Percentiles rank a stretch among this genome's conserved stretches.
Evolutionary conservation across 2,329 filamentous ascomycete genomes (phyloP).

Genomic region (Capronia coronata): DNA sequence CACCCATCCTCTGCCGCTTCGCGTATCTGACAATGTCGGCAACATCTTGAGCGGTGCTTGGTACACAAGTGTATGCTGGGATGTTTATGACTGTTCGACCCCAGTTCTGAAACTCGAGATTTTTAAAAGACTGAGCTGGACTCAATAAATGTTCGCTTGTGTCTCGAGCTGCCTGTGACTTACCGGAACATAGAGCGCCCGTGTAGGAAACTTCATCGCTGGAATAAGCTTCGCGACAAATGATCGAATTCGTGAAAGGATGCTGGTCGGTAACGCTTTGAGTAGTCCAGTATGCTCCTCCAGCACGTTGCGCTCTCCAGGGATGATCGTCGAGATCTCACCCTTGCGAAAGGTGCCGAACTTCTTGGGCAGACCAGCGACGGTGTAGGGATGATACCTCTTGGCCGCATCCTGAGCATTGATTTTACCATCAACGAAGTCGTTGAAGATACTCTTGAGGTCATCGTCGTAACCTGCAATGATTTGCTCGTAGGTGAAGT

Average conservation of each 20-base stretch:
- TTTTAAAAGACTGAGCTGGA: constrained; percentile 17
- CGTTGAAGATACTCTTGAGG: constrained; percentile 19
- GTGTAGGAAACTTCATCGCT: constrained; percentile 14
- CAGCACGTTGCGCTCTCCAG: constrained; percentile 13
- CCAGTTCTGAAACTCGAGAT: constrained; percentile 21
- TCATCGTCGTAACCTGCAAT: constrained; percentile 21
- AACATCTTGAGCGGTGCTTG: constrained; percentile 20
- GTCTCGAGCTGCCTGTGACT: neutral
- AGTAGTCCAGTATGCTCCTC: constrained; percentile 13
- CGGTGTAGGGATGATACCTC: constrained; percentile 11
- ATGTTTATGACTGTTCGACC: constrained; percentile 19
- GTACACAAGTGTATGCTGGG: constrained; percentile 20
- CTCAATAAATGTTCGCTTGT: neutral
- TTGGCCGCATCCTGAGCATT: constrained; percentile 19
- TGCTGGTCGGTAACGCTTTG: constrained; percentile 16
- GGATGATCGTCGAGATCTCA: constrained; percentile 8
- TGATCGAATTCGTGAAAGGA: constrained; percentile 18
- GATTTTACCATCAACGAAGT: constrained; percentile 22
- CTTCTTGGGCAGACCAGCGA: constrained; percentile 7
- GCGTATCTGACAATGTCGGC: constrained; percentile 22
- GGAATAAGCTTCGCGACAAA: constrained; percentile 16
- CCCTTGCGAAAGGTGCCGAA: constrained; percentile 10
- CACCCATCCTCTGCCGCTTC: constrained; percentile 22
- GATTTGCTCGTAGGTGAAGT: constrained; percentile 20
- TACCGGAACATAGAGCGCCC: constrained; percentile 21